Base-by-base conservation (phyloP, 352 stramenopile species). In the Poterioochromonas sp. region DNA sequence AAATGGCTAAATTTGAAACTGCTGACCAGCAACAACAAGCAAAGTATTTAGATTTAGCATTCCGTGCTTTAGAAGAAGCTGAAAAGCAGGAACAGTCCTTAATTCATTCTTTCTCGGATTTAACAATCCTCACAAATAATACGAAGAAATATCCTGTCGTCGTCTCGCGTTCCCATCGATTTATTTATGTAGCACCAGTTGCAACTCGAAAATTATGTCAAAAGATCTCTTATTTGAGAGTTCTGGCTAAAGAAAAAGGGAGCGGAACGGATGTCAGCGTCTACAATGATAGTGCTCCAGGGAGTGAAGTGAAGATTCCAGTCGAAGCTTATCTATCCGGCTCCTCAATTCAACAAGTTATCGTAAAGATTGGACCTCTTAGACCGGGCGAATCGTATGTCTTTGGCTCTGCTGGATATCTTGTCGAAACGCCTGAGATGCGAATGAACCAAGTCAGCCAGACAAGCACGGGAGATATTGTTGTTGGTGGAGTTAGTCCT, bases 151-250 rank as follows among this genome's bases (percentile, higher is more conserved):
- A 29, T 26, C 69, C 69, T 29, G 12, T 77, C 37, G 34, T 77
- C 2, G 2, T 77, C 3, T 15, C 37, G 3, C 35, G 69, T 32
- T 47, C 29, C 11, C 29, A 35, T 29, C 35, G 37, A 22, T 77
- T 34, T 43, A 77, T 77, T 12, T 77, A 77, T 64, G 22, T 77
- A 22, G 37, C 41, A 64, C 69, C 69, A 22, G 41, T 77, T 15
- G 37, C 8, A 64, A 12, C 2, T 40, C 18, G 39, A 20, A 15
- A 76, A 76, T n/a, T 68, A 40, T n/a, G n/a, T n/a, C 26, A 34
- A 15, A 34, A 54, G 8, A 29, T 53, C 1, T 2, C 8, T 1
- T 65, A 78, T 53, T 78, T 69, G 8, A 8, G 35, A 51, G 47
- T 78, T 5, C 32, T 47, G 2, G 71, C 8, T 11, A 63, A 65